Evolutionary conservation across 2,329 filamentous ascomycete species (phyloP).

Genomic region (Chalara sp.): DNA sequence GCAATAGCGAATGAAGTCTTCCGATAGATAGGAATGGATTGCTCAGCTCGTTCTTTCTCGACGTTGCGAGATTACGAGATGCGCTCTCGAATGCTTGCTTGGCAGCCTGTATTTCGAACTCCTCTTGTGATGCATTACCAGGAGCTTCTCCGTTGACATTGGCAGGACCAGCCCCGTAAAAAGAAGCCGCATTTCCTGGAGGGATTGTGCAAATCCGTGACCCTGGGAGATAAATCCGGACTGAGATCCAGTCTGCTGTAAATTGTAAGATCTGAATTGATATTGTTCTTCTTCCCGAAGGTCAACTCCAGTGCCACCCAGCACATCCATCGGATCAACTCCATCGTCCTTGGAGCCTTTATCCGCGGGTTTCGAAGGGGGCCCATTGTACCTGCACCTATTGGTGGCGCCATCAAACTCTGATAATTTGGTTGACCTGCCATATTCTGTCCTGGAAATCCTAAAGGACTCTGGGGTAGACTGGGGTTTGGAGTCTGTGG

Average conservation of each 20-base stretch:
- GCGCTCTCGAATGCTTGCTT: constrained; percentile 61
- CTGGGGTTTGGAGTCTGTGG: constrained; percentile 14
- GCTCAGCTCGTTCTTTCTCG: constrained; percentile 49
- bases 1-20: constrained; percentile 33
- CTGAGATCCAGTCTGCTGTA: constrained; percentile 34
- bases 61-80: constrained; percentile 45
- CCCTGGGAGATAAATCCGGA: constrained; percentile 33
- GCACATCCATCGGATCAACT: constrained; percentile 74
- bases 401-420: constrained; percentile 26
- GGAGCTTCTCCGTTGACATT: constrained; percentile 51
- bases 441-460: constrained; percentile 14
- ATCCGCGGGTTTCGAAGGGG: constrained; percentile 57
- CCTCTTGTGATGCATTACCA: constrained; percentile 47
- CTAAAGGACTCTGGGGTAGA: constrained; percentile 16
- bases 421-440: constrained; percentile 14
- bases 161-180: constrained; percentile 59
- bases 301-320: constrained; percentile 81
- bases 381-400: constrained; percentile 40
- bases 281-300: constrained; percentile 80
- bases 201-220: constrained; percentile 45
- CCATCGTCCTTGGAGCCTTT: constrained; percentile 44
- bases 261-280: constrained; percentile 58
- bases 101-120: constrained; percentile 58
- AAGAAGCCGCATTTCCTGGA: constrained; percentile 47
- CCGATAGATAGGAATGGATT: constrained; percentile 40